Base-by-base conservation (phyloP, 2,329 filamentous ascomycete genomes). In the Aspergillus versicolor region DNA sequence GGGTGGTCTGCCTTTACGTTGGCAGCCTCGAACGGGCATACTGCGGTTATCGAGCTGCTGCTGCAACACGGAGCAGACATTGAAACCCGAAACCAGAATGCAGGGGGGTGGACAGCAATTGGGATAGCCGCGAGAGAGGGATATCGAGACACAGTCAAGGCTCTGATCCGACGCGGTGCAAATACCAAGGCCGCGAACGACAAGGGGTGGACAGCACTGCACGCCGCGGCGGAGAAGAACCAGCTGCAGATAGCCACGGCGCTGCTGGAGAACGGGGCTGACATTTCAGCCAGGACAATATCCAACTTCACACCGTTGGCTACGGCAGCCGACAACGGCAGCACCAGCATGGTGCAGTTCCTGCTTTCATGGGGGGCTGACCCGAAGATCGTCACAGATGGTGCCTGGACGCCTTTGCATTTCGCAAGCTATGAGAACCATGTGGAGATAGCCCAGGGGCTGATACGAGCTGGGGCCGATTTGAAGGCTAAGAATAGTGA, bases 391-490 rank as follows among this genome's bases (percentile, higher is more conserved):
- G n/a, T 38, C 1, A 12, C 49, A 38, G 46, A 50, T 7, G 12
- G 34, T 32, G 46, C 46, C 17, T 50, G 38, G 53, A 50, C 40
- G 7, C 22, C 53, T 3, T 17, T 55, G 40, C 53, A 50, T 24
- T 15, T 49, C 3, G 53, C 53, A 15, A 15, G 37, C 3, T 7
- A 9, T 15, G 38, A 50, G 12, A 42, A 42, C 2, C n/a, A 44
- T 2, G 17, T 30, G 7, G 45, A 50, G 30, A 38, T 55, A 9
- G 38, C 44, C 2, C n/a, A 34, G 24, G 38, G n/a, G 12, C 4
- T 55, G 27, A 12, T 55, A 27, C 37, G 24, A 40, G 46, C 53
- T 13, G 53, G 53, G 8, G 45, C 53, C 2, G 37, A 50, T 32
- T 7, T 21, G 6, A 22, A 5, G 5, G 17, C 13, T 17, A 48